phyloP scores from a whole-genome alignment of 2,329 filamentous ascomycete species.

The Grosmannia penicillata region DNA sequence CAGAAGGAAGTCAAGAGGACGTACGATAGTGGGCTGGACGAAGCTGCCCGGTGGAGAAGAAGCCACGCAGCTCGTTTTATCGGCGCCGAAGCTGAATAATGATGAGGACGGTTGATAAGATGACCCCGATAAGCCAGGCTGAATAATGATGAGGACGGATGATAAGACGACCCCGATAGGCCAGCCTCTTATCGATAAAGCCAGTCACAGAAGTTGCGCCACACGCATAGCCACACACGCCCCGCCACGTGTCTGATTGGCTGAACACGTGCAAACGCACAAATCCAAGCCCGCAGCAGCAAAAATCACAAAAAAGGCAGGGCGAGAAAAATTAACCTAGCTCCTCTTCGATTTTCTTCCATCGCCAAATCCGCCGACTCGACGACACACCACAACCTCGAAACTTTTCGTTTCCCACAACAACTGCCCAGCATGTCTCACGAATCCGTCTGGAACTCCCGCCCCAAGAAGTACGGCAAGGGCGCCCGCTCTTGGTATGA shows the following conservation, averaged over 20 bases:
- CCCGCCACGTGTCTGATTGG: too few species aligned
- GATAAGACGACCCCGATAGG: too few species aligned
- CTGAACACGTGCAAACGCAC: conserved; percentile 6
- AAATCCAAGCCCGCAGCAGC: conserved; percentile 5
- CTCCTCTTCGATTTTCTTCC: not conserved
- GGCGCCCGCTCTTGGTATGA: conserved; percentile 79
- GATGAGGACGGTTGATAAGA: too few species aligned
- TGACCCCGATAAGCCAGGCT: too few species aligned
- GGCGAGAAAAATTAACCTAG: conserved; percentile 4
- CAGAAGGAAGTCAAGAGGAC: too few species aligned
- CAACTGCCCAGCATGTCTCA: conserved; percentile 41
- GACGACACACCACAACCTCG: conserved; percentile 3
- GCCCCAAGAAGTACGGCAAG: conserved; percentile 95
- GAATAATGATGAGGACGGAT: too few species aligned
- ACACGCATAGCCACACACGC: conserved; percentile 3
- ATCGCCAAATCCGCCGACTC: not conserved
- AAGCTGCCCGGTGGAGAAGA: conserved; percentile 3
- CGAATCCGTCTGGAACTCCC: conserved; percentile 99
- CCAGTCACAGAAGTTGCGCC: not conserved
- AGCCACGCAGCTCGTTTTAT: conserved; percentile 8
- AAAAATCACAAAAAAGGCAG: conserved; percentile 6
- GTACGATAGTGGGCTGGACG: not conserved
- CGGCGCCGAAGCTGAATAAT: not conserved
- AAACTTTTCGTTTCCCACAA: conserved; percentile 3
- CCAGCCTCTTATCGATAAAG: conserved; percentile 8